Conservation (phyloP, 139 green algal species). For the Coelastrella sp. region DNA sequence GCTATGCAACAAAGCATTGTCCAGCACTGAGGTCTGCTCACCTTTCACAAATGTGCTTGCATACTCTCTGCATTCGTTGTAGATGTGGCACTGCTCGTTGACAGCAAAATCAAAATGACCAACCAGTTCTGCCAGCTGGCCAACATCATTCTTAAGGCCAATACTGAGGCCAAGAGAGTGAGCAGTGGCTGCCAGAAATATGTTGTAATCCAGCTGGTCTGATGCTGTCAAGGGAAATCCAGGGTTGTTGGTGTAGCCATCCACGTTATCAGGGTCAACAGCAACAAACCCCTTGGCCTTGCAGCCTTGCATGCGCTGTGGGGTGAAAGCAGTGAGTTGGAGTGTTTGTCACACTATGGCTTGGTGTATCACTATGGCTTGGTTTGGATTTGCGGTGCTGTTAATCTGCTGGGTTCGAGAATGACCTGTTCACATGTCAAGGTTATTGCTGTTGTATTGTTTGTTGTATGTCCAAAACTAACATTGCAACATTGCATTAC, state of each 20-base stretch:
- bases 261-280: slow-evolving; percentile 41
- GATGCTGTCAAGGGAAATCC: slow-evolving; percentile 6
- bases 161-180: background rate
- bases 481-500: no score
- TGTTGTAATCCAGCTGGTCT: background rate
- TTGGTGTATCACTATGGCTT: no score
- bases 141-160: slow-evolving; percentile 8
- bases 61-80: background rate
- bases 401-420: no score
- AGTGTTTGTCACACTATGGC: no score
- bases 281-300: slow-evolving; percentile 33
- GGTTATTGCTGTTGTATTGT: background rate
- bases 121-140: background rate
- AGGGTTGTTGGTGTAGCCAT: slow-evolving; percentile 16
- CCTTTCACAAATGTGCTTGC: background rate
- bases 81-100: background rate
- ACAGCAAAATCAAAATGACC: background rate
- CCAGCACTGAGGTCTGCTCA: background rate
- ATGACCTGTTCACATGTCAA: no score
- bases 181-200: slow-evolving; percentile 3
- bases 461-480: no score
- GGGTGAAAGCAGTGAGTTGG: no score
- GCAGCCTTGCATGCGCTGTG: slow-evolving; percentile 31
- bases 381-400: no score
- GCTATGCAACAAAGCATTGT: background rate